Evolutionary conservation across 257 asterid genomes (phyloP).

Genomic region (Leptodermis oblonga): DNA sequence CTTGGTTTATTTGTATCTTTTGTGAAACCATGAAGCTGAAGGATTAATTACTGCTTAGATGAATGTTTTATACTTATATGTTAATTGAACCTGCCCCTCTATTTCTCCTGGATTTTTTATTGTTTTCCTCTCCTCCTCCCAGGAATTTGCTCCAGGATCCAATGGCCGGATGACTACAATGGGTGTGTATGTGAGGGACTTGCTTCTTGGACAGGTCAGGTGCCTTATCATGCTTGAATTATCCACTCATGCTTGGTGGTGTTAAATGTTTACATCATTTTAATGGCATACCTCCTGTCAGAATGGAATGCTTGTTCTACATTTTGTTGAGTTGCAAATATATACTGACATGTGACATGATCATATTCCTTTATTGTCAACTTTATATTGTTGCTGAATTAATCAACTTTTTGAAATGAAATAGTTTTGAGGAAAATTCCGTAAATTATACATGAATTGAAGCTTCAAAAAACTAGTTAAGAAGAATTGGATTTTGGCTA

Average conservation of each 20-base stretch:
- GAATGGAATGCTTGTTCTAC: background rate
- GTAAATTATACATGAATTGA: background rate
- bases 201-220: conserved; percentile 94
- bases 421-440: background rate
- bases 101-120: conserved; percentile 10
- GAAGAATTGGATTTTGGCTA: background rate
- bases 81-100: background rate
- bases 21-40: background rate
- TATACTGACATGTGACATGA: background rate
- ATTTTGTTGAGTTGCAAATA: background rate
- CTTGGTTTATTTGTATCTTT: background rate
- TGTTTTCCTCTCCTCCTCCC: conserved; percentile 19
- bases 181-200: conserved; percentile 90
- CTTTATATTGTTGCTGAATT: background rate
- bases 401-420: background rate
- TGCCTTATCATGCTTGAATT: conserved; percentile 20
- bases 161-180: conserved; percentile 85
- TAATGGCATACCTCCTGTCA: background rate
- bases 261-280: background rate
- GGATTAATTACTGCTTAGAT: conserved; percentile 1
- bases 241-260: background rate
- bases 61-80: background rate
- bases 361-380: background rate
- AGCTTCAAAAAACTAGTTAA: background rate
- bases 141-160: conserved; percentile 97